Base-by-base conservation (phyloP, 768 basidiomycete genomes). In the Pluteus cervinus region DNA sequence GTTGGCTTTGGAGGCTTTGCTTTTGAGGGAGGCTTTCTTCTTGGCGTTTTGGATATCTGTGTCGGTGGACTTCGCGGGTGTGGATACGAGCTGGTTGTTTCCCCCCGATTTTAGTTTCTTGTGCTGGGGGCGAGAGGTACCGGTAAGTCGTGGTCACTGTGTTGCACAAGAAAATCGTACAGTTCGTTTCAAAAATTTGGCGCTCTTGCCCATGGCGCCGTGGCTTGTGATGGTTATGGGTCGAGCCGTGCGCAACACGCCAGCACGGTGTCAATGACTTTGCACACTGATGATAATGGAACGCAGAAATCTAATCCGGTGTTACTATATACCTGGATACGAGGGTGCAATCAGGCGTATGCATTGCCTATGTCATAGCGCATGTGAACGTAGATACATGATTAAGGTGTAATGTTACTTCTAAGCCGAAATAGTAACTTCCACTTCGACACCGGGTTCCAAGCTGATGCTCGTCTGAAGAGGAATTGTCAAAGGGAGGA, bases 381-480 rank as follows among this genome's bases (percentile, higher is more conserved):
- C 20, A 31, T 18, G 24, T 17, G 24, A 8, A 20, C 24, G 23
- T 22, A 41, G 14, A 31, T 9, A 38, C 3, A n/a, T n/a, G n/a
- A n/a, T n/a, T n/a, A n/a, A n/a, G n/a, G n/a, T n/a, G n/a, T n/a
- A n/a, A n/a, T n/a, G n/a, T n/a, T n/a, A n/a, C n/a, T n/a, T n/a
- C n/a, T 64, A 87, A 49, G 76, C 75, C 46, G 86, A 91, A 66
- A 96, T 94, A 55, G 92, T 96, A 49, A 96, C 93, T 64, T 96
- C 92, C 58, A 98, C 94, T 68, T 99, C 96, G 46, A 98, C 94
- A 67, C 94, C 94, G 48, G 94, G 89, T 71, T 98, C 96, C 71
- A 99, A 76, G 70, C 86, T 90, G 71, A 98, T 97, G 65, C 86
- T 89, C 44, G 94, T 98, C 93, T 98, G 57, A 38, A 42, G 17